A percentile compares a stretch with the other conserved stretches of the same genome.
Conservation (phyloP, 805 yeast species). For the Hanseniaspora mollemarum region DNA sequence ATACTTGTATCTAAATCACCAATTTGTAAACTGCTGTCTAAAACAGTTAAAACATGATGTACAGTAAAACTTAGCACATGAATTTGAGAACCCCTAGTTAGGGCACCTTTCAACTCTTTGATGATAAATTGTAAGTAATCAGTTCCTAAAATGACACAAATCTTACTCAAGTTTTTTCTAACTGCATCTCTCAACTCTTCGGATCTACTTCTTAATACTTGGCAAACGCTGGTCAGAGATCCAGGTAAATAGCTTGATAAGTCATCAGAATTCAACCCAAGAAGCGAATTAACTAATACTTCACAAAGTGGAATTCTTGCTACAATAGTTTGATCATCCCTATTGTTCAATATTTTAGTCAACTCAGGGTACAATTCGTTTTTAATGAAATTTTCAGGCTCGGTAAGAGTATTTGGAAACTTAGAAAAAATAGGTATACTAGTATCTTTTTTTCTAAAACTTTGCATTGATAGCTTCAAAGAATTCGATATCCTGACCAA, state of each 20-base stretch:
- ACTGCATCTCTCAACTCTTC: conserved; percentile 83
- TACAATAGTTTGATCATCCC: conserved; percentile 70
- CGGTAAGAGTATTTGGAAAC: conserved; percentile 30
- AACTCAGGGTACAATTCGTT: conserved; percentile 52
- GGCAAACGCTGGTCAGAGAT: conserved; percentile 74
- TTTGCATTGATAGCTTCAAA: conserved; percentile 30
- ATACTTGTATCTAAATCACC: conserved; percentile 70
- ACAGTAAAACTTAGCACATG: conserved; percentile 85
- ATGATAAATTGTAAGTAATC: conserved; percentile 61
- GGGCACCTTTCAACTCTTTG: conserved; percentile 64
- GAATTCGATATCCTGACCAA: conserved; percentile 48
- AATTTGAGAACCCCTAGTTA: conserved; percentile 81
- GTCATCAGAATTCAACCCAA: conserved; percentile 47
- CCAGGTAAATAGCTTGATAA: conserved; percentile 62
- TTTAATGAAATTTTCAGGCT: conserved; percentile 39
- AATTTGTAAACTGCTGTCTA: conserved; percentile 37
- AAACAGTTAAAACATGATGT: conserved; percentile 54
- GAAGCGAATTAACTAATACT: conserved; percentile 57
- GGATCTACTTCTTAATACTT: conserved; percentile 69
- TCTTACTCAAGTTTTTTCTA: conserved; percentile 59
- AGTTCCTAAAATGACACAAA: conserved; percentile 58
- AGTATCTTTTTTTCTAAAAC: conserved; percentile 19
- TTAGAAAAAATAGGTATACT: conserved; percentile 24
- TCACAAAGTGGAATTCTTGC: conserved; percentile 71
- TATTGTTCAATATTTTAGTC: conserved; percentile 44